Percentiles rank a stretch among this genome's conserved stretches.
These are phyloP conservation scores for Microstegium vimineum DNA, from an alignment of 176 grass and related monocot species.

Conservation along the genomic window DNA sequence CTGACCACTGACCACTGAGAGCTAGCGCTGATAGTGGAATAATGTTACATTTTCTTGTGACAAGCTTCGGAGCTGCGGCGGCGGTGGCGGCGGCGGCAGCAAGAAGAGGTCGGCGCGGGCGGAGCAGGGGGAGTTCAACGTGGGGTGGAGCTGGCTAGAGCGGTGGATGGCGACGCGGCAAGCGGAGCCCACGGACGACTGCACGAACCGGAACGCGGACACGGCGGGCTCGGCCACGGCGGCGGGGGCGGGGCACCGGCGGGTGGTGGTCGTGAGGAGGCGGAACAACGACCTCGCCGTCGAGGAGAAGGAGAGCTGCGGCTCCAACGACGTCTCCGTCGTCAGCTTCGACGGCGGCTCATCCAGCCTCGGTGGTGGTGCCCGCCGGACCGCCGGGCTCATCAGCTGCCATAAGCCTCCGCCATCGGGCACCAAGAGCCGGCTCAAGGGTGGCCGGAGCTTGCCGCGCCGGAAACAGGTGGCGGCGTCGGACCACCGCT, in stretches of 20 bases:
- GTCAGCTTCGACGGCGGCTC: slow-evolving; percentile 75
- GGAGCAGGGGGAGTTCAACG: slow-evolving; percentile 55
- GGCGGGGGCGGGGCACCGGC: slow-evolving; percentile 21
- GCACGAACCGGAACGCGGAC: slow-evolving; percentile 55
- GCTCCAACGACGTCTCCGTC: slow-evolving; percentile 84
- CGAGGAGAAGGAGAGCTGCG: slow-evolving; percentile 95
- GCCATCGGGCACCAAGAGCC: slow-evolving; percentile 35
- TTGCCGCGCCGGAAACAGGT: slow-evolving; percentile 44
- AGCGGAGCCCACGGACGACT: slow-evolving; percentile 51
- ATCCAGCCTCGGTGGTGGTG: slow-evolving; percentile 24
- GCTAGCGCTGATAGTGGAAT: no score
- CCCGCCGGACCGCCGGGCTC: slow-evolving; percentile 33
- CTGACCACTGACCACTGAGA: no score
- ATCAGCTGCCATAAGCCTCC: slow-evolving; percentile 43
- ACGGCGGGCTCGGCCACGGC: slow-evolving; percentile 8
- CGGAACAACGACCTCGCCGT: slow-evolving; percentile 45
- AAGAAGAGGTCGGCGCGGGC: slow-evolving; percentile 59
- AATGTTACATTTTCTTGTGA: no score
- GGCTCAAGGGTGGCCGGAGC: slow-evolving; percentile 48
- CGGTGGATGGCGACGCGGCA: slow-evolving; percentile 93
- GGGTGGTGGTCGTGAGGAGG: slow-evolving; percentile 51
- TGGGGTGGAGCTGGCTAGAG: slow-evolving; percentile 98
- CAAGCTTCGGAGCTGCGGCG: slow-evolving; percentile 63
- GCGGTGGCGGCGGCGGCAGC: neutral
- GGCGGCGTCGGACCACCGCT: slow-evolving; percentile 38